Evolutionary conservation across 768 basidiomycete genomes (phyloP).

Genomic region (Chalciporus sphaerocephalus): DNA sequence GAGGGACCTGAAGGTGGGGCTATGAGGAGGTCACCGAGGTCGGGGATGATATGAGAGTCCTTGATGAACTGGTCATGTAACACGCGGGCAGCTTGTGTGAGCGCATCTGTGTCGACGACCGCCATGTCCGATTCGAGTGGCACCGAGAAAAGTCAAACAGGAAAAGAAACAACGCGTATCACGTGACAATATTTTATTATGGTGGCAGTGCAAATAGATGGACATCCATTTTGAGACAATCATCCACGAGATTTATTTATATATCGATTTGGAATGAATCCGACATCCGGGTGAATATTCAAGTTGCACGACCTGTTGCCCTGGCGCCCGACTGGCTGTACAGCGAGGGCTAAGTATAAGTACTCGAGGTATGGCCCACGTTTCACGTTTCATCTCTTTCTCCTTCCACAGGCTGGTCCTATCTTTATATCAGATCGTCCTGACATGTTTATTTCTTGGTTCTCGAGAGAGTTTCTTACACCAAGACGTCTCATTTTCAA

Average conservation of each 20-base stretch:
- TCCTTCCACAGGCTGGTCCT: neutral
- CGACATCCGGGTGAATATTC: no score
- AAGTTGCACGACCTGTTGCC: no score
- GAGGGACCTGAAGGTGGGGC: constrained; percentile 60
- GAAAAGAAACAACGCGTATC: neutral
- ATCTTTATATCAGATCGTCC: neutral
- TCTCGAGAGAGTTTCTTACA: constrained; percentile 63
- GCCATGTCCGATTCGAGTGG: constrained; percentile 13
- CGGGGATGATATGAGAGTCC: constrained; percentile 71
- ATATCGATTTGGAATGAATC: no score
- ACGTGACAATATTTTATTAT: neutral
- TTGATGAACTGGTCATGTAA: constrained; percentile 66
- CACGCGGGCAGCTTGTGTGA: constrained; percentile 64
- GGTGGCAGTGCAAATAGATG: neutral
- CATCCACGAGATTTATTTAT: no score
- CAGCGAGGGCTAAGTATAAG: no score
- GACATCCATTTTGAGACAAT: no score
- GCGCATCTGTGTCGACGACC: constrained; percentile 53
- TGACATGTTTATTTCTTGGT: constrained; percentile 46
- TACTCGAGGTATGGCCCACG: no score
- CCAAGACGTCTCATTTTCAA: constrained; percentile 68
- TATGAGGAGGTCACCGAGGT: constrained; percentile 64
- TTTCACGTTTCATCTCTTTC: neutral
- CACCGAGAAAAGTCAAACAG: neutral
- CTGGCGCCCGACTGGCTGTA: no score